Evolutionary conservation across 306 rosid species (phyloP).

Genomic region (Quercus alba): DNA sequence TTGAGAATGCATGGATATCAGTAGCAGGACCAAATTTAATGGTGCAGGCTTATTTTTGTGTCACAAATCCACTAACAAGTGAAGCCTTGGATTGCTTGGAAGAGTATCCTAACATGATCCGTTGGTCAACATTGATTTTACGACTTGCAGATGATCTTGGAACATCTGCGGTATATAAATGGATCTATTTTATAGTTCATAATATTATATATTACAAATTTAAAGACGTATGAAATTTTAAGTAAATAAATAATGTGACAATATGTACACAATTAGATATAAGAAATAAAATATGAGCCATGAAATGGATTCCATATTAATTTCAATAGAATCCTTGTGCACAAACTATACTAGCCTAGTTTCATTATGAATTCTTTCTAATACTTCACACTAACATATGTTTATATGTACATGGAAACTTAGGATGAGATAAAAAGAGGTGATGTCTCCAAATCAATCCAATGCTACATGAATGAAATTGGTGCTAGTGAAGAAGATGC

Average conservation of each 20-base stretch:
- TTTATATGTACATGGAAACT: too few species aligned
- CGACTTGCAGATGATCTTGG: too few species aligned
- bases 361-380: background rate
- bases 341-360: background rate
- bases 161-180: background rate
- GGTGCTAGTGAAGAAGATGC: constrained; percentile 9
- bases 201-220: too few species aligned
- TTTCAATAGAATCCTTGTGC: background rate
- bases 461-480: background rate
- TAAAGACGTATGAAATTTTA: too few species aligned
- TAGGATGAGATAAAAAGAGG: constrained; percentile 17
- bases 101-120: background rate
- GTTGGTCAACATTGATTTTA: too few species aligned
- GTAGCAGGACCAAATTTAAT: background rate
- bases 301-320: too few species aligned
- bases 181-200: background rate
- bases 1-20: background rate
- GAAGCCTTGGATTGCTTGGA: constrained; percentile 1
- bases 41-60: background rate
- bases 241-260: too few species aligned
- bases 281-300: too few species aligned
- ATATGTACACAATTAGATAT: too few species aligned
- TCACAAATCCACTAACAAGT: background rate
- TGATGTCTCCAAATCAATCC: constrained; percentile 9
- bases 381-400: too few species aligned